Base-by-base conservation (phyloP, 192 early-diverging fungal species). In the Coemansia sp. region DNA sequence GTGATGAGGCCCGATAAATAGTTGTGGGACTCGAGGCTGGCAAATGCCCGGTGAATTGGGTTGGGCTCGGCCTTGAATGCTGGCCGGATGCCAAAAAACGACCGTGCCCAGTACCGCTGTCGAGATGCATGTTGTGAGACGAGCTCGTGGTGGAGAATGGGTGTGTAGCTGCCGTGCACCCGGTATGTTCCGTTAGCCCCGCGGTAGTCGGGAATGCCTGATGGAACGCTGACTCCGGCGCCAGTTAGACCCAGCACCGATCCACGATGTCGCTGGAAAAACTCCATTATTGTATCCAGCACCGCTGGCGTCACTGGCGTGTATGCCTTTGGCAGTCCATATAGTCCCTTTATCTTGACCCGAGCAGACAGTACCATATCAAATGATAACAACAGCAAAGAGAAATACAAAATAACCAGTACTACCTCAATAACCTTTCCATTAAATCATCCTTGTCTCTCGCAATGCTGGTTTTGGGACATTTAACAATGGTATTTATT, bases 61-160 rank as follows among this genome's bases (percentile, higher is more conserved):
- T 97, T 97, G 18, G 92, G 92, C 31, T 79, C 66, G 1, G 93
- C 88, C 4, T 60, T 67, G 55, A 79, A 68, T 55, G 95, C 86
- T 5, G 81, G 83, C 2, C 85, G 84, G 73, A 86, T 95, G 0
- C 95, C 95, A 8, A 95, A 77, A 72, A 87, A 93, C 11, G 88
- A 89, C 5, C 95, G 85, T 10, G 92, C 89, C 95, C 95, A 97
- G 80, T 97, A 97, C 3, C 95, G 84, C 62, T 91, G 92, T 4
- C 93, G 73, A 31, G 79, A 85, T 1, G 61, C 28, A 66, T 90
- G 86, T 18, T 67, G 67, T 21, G 70, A 49, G 8, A 87, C 66
- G 60, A 93, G 83, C 55, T 87, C 85, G 59, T 91, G 89, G 70
- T 88, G 93, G 58, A 86, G 86, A 59, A 95, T 90, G n/a, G 94